These are phyloP conservation scores for Sphenostylis stenocarpa DNA, from an alignment of 306 rosid genomes.

Conservation along the genomic window DNA sequence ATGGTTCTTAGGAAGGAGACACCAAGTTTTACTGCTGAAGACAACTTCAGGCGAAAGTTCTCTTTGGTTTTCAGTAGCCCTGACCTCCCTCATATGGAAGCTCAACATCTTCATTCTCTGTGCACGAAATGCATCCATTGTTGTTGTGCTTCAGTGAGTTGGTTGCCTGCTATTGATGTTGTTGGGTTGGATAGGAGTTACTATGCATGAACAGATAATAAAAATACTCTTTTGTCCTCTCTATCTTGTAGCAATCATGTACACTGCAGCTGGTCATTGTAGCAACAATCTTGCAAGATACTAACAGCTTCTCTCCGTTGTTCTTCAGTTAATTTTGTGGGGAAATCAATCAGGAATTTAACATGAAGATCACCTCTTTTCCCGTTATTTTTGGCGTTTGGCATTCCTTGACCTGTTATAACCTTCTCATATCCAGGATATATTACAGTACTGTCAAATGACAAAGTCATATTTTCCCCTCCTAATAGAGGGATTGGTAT, in stretches of 20 bases:
- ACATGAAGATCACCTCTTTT: constrained; percentile 74
- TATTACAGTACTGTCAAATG: constrained; percentile 63
- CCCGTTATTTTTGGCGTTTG: constrained; percentile 48
- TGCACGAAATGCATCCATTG: background rate
- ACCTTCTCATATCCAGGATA: constrained; percentile 69
- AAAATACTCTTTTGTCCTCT: background rate
- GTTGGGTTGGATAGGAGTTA: background rate
- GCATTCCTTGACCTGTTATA: constrained; percentile 84
- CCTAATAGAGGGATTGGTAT: constrained; percentile 73
- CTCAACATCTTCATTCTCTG: constrained; percentile 35
- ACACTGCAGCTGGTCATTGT: constrained; percentile 29
- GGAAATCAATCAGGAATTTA: constrained; percentile 66
- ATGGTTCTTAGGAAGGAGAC: constrained; percentile 54
- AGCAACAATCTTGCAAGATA: constrained; percentile 59
- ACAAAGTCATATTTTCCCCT: constrained; percentile 62
- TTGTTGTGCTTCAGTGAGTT: constrained; percentile 21
- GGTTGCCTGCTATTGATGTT: background rate
- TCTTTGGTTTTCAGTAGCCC: constrained; percentile 52
- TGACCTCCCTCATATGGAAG: constrained; percentile 33
- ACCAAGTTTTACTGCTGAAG: constrained; percentile 40
- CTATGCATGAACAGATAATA: constrained; percentile 14
- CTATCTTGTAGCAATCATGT: constrained; percentile 15
- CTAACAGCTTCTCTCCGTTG: constrained; percentile 60
- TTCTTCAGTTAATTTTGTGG: constrained; percentile 51
- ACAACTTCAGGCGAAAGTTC: constrained; percentile 52